Evolutionary conservation across 169 alveolate genomes (phyloP), one percentile per base, ranked within the genome.

Genomic region (Babesia ovata): DNA sequence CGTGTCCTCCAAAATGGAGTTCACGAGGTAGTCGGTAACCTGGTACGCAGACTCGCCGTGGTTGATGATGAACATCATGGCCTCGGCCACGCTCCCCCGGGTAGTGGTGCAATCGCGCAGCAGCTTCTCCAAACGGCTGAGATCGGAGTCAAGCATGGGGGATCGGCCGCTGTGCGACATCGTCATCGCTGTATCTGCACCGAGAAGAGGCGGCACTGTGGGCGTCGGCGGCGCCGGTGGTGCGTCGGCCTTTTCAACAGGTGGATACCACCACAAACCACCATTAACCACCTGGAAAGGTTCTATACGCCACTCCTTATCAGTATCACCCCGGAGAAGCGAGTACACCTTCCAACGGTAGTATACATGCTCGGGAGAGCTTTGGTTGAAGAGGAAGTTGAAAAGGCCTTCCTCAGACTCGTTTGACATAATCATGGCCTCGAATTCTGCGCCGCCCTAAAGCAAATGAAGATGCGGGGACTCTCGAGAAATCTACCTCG

Each of bases 261-360:
- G 89, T 9, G 89, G 89, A 26, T 52, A 22, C 67, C 78, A 82
- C 6, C 24, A 9, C 17, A 61, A 17, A 16, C 89, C 89, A 8
- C 44, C 67, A 4, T 53, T 42, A 24, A 65, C 52, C 11, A 82
- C 52, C 12, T 42, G 39, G 74, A 73, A 82, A 29, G 79, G 72
- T n/a, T 44, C 65, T 10, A 19, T 70, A 26, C 70, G 29, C 84
- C 84, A 72, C 13, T 24, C 17, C n/a, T 6, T n/a, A 33, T 61
- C 58, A 1, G 49, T 29, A 45, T 82, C 89, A 21, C 85, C 85
- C 53, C 73, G 89, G 19, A 71, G 22, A 28, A 82, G 61, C 19
- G 89, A 82, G 61, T 82, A 82, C 42, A 82, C 89, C 45, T 76
- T 72, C 89, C 89, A 82, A 16, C 89, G 52, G 79, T 82, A 82